Evolutionary conservation across 129 eudicot species (phyloP).

Genomic region (Tanacetum coccineum): DNA sequence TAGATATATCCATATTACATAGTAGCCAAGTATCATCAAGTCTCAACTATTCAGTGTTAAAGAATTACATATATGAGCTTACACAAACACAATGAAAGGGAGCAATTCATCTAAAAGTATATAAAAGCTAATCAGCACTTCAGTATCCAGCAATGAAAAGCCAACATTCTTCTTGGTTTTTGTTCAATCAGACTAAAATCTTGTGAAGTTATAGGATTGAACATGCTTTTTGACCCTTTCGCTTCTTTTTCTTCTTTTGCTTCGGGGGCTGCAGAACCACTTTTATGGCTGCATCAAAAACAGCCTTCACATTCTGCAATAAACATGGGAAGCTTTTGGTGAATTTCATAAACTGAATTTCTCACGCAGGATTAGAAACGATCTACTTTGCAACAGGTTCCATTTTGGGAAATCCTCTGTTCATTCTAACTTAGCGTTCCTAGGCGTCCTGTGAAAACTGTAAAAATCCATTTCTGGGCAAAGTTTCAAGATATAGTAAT

Average conservation of each 20-base stretch:
- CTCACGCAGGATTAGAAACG: neutral
- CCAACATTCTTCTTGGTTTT: slow-evolving; percentile 16
- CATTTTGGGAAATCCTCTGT: no score
- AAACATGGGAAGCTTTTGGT: neutral
- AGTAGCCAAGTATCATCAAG: slow-evolving; percentile 16
- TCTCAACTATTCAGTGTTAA: slow-evolving; percentile 18
- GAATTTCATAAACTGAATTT: neutral
- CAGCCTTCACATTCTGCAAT: slow-evolving; percentile 82
- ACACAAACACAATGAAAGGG: slow-evolving; percentile 19
- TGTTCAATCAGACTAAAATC: neutral
- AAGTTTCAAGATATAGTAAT: no score
- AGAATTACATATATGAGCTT: slow-evolving; percentile 26
- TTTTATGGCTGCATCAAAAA: slow-evolving; percentile 84
- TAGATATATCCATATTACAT: slow-evolving; percentile 23
- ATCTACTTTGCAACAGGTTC: no score
- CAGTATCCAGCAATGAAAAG: slow-evolving; percentile 19
- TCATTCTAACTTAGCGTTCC: no score
- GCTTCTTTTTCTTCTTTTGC: slow-evolving; percentile 82
- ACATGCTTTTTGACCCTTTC: slow-evolving; percentile 72
- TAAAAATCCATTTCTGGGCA: no score
- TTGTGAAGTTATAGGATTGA: slow-evolving; percentile 38
- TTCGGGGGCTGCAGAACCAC: slow-evolving; percentile 89
- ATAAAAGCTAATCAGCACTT: slow-evolving; percentile 22
- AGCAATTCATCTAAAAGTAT: slow-evolving; percentile 23
- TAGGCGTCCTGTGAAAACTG: no score